A percentile compares a stretch with the other conserved stretches of the same genome.
Evolutionary conservation across 2,329 filamentous ascomycete genomes (phyloP).

Genomic region (Malbranchea cinnamomea): DNA sequence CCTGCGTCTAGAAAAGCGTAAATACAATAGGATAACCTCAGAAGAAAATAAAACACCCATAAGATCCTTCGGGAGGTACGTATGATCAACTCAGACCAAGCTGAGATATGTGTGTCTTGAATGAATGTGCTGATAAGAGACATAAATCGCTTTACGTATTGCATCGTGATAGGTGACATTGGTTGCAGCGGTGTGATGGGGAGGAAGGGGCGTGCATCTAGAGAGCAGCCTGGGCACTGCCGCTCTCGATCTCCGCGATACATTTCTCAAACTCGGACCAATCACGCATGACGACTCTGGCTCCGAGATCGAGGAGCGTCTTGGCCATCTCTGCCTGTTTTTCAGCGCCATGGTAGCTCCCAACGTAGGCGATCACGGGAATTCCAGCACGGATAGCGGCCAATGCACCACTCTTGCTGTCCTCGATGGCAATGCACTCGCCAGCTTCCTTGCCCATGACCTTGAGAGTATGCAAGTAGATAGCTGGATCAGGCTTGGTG

Average conservation of each 20-base stretch:
- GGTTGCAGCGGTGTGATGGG: not conserved
- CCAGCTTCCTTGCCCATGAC: constrained; percentile 53
- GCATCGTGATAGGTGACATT: too few relatives aligned
- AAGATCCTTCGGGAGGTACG: too few relatives aligned
- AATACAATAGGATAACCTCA: too few relatives aligned
- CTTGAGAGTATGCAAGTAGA: constrained; percentile 68
- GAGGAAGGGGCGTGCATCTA: constrained; percentile 7
- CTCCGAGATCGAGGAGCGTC: constrained; percentile 45
- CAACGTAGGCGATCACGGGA: constrained; percentile 70
- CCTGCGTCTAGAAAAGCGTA: too few relatives aligned
- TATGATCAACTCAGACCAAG: too few relatives aligned
- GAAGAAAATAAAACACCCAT: too few relatives aligned
- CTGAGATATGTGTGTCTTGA: too few relatives aligned
- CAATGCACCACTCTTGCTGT: constrained; percentile 71
- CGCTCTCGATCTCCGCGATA: constrained; percentile 30
- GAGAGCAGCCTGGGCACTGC: too few relatives aligned
- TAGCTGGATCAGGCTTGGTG: constrained; percentile 78
- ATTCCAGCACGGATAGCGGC: constrained; percentile 66
- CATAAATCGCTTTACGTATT: too few relatives aligned
- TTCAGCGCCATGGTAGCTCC: constrained; percentile 49
- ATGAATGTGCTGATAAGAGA: too few relatives aligned
- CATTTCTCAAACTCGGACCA: constrained; percentile 32
- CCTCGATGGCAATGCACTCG: constrained; percentile 71
- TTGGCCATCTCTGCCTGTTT: constrained; percentile 52
- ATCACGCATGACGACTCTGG: constrained; percentile 42